Evolutionary conservation across 177 flowering plant genomes (phyloP).

Genomic region (Vitis hybrid): DNA sequence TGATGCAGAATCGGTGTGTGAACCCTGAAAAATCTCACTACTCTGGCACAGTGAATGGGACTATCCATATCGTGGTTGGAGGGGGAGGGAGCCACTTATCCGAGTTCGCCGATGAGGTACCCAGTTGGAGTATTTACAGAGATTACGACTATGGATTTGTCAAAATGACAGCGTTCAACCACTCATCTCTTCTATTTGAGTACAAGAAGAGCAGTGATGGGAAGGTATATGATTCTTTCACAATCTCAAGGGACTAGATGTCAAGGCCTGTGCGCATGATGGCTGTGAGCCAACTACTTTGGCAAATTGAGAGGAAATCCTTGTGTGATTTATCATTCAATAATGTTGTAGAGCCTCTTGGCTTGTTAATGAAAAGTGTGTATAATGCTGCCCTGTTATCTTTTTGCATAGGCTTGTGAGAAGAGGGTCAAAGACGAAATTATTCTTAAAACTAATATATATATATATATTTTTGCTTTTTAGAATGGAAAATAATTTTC

Average conservation of each 20-base stretch:
- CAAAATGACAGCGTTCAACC: conserved; percentile 84
- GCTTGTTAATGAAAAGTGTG: too few species aligned
- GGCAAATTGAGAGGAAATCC: conserved; percentile 11
- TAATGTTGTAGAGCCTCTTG: too few species aligned
- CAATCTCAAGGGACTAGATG: conserved; percentile 78
- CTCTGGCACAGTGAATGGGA: conserved; percentile 69
- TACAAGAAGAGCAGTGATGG: conserved; percentile 90
- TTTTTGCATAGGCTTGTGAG: too few species aligned
- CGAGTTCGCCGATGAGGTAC: conserved; percentile 34
- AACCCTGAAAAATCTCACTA: conserved; percentile 53
- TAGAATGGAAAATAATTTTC: too few species aligned
- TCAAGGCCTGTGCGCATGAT: conserved; percentile 24
- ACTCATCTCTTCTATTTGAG: conserved; percentile 75
- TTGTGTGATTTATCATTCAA: too few species aligned
- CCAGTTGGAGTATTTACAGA: conserved; percentile 71
- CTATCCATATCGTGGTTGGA: conserved; percentile 85
- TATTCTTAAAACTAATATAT: too few species aligned
- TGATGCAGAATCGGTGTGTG: conserved; percentile 67
- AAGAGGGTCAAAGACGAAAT: too few species aligned
- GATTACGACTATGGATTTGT: conserved; percentile 79
- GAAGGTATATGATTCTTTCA: conserved; percentile 79
- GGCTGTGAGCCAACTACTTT: too few species aligned
- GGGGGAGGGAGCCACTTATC: conserved; percentile 84
- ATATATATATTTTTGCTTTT: too few species aligned
- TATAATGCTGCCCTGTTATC: too few species aligned